These are phyloP conservation scores for Carex scoparia DNA, from an alignment of 176 grass and related monocot genomes.

Conservation along the genomic window DNA sequence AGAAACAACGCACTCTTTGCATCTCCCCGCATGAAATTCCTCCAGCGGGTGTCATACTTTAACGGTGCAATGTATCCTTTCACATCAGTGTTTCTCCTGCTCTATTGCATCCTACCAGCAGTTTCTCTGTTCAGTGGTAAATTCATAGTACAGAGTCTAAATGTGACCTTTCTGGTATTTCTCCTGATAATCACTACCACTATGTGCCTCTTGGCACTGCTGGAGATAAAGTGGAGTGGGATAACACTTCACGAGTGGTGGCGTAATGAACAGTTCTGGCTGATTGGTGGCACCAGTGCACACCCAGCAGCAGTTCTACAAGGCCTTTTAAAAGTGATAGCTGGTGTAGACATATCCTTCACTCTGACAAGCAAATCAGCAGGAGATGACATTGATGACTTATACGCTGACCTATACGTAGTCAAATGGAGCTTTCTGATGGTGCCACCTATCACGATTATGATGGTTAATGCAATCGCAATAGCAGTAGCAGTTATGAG, in stretches of 20 bases:
- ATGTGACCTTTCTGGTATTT: constrained; percentile 58
- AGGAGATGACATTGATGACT: constrained; percentile 39
- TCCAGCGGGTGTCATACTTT: constrained; percentile 83
- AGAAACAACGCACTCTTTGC: constrained; percentile 86
- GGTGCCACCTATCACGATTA: constrained; percentile 87
- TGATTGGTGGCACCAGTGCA: constrained; percentile 90
- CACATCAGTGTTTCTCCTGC: constrained; percentile 77
- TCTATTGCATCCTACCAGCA: constrained; percentile 84
- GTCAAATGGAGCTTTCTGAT: constrained; percentile 89
- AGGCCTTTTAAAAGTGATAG: constrained; percentile 86
- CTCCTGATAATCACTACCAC: constrained; percentile 72
- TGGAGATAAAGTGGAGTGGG: constrained; percentile 94
- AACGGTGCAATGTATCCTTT: constrained; percentile 93
- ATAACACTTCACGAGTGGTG: constrained; percentile 97
- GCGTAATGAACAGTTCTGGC: constrained; percentile 97
- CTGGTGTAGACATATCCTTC: constrained; percentile 92
- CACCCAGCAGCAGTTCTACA: constrained; percentile 79
- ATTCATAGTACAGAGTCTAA: constrained; percentile 78
- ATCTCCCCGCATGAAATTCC: constrained; percentile 73
- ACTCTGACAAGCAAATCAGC: constrained; percentile 70
- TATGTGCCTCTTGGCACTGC: constrained; percentile 71
- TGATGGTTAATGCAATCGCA: constrained; percentile 86
- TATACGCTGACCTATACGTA: constrained; percentile 67
- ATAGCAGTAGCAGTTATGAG: constrained; percentile 52
- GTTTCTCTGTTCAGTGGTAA: constrained; percentile 87